phyloP scores from a whole-genome alignment of 352 stramenopile genomes.

The Phytopythium mirpurense region DNA sequence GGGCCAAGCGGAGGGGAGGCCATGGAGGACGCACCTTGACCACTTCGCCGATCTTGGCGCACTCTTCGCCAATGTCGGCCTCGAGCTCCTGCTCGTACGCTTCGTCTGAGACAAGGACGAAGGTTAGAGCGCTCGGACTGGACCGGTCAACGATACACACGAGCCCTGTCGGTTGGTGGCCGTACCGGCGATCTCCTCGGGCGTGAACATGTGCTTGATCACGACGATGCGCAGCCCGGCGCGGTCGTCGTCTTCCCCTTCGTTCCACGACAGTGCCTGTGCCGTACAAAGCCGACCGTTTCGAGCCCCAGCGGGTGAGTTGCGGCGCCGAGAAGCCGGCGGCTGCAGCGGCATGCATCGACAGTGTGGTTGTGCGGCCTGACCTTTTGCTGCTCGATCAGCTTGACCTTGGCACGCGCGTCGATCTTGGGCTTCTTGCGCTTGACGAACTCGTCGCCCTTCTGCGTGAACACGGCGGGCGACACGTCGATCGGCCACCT shows the following conservation, averaged over 20 bases:
- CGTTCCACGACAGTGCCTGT: constrained; percentile 92
- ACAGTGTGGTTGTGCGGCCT: too few relatives aligned
- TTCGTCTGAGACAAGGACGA: constrained; percentile 31
- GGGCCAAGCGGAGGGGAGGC: too few relatives aligned
- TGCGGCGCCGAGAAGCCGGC: too few relatives aligned
- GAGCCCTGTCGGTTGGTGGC: not conserved
- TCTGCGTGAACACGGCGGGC: constrained; percentile 87
- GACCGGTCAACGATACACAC: not conserved
- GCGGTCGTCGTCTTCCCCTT: constrained; percentile 89
- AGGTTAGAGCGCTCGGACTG: not conserved
- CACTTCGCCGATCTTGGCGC: constrained; percentile 83
- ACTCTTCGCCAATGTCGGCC: constrained; percentile 78
- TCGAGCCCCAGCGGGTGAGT: too few relatives aligned
- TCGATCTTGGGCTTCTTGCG: constrained; percentile 80
- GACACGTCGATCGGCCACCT: constrained; percentile 74
- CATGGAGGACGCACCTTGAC: constrained; percentile 41
- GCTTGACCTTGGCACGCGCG: constrained; percentile 81
- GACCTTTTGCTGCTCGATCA: constrained; percentile 84
- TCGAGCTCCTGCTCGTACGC: constrained; percentile 69
- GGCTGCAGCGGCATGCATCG: too few relatives aligned
- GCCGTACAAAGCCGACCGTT: too few relatives aligned
- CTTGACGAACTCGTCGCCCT: constrained; percentile 72
- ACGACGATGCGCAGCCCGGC: constrained; percentile 94
- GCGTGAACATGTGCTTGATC: constrained; percentile 95
- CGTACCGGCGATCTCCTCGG: constrained; percentile 74